These are phyloP conservation scores for Teunomyces funiuensis DNA, from an alignment of 805 yeast species.

Conservation along the genomic window DNA sequence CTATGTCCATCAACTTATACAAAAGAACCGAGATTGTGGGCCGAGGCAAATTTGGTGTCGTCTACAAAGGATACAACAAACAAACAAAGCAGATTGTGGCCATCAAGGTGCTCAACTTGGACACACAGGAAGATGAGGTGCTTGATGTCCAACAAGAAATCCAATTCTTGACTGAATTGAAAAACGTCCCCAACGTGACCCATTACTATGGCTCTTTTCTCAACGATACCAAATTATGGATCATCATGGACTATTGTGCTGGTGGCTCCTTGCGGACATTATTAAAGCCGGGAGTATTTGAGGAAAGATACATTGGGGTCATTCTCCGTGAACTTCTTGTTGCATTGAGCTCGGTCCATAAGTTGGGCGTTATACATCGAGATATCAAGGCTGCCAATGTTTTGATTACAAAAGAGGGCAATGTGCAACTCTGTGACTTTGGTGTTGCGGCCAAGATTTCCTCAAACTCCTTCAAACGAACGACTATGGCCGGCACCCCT, in stretches of 20 bases:
- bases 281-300: conserved; percentile 81
- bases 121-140: conserved; percentile 91
- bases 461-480: conserved; percentile 70
- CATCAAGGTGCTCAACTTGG: conserved; percentile 87
- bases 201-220: conserved; percentile 88
- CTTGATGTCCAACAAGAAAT: conserved; percentile 92
- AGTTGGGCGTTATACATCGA: conserved; percentile 89
- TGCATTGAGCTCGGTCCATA: conserved; percentile 81
- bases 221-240: conserved; percentile 91
- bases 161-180: conserved; percentile 77
- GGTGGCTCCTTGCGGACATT: conserved; percentile 93
- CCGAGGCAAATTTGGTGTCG: conserved; percentile 95
- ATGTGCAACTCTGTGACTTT: conserved; percentile 90
- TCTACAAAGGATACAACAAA: conserved; percentile 77
- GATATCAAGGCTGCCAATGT: conserved; percentile 97
- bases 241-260: conserved; percentile 95
- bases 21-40: conserved; percentile 90
- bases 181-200: conserved; percentile 86
- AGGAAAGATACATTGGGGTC: conserved; percentile 81
- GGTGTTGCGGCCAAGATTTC: conserved; percentile 97
- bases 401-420: conserved; percentile 83
- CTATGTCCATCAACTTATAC: conserved; percentile 31
- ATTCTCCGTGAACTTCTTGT: conserved; percentile 76
- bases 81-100: conserved; percentile 82
- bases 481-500: conserved; percentile 94